Evolutionary conservation across 176 grass and related monocot species (phyloP).

Genomic region (Alloteropsis semialata): DNA sequence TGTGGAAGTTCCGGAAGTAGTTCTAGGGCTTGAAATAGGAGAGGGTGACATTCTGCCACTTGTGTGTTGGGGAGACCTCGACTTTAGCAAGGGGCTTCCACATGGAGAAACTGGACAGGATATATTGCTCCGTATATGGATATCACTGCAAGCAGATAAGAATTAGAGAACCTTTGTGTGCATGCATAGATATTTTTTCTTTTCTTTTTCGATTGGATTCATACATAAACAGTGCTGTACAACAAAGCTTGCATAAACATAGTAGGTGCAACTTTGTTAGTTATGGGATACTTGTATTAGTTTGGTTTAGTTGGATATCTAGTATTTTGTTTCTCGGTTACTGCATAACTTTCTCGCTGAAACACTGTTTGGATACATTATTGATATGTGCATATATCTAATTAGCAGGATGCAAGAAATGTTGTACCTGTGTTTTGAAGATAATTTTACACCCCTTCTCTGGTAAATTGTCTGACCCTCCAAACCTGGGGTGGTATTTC

Average conservation of each 20-base stretch:
- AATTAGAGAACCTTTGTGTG: conserved; percentile 7
- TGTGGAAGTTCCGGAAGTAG: conserved; percentile 90
- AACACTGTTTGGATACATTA: not conserved
- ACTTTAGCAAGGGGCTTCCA: conserved; percentile 82
- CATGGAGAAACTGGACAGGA: conserved; percentile 98
- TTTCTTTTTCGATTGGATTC: not conserved
- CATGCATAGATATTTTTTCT: not conserved
- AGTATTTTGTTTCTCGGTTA: not conserved
- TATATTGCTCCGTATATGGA: conserved; percentile 73
- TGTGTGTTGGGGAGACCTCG: conserved; percentile 76
- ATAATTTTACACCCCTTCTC: conserved; percentile 59
- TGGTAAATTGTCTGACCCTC: conserved; percentile 77
- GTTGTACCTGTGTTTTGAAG: conserved; percentile 54
- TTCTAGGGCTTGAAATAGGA: conserved; percentile 94
- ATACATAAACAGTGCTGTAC: not conserved
- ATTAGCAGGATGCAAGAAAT: not conserved
- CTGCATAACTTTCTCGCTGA: not conserved
- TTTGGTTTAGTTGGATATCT: conserved; percentile 5
- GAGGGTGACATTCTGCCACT: conserved; percentile 88
- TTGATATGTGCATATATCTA: not conserved
- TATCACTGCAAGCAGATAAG: conserved; percentile 63
- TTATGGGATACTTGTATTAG: conserved; percentile 1
- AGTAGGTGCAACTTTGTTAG: not conserved
- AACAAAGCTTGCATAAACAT: not conserved
- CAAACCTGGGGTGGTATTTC: conserved; percentile 72